Base-by-base conservation (phyloP, 805 yeast species). In the Candida glaebosa region DNA sequence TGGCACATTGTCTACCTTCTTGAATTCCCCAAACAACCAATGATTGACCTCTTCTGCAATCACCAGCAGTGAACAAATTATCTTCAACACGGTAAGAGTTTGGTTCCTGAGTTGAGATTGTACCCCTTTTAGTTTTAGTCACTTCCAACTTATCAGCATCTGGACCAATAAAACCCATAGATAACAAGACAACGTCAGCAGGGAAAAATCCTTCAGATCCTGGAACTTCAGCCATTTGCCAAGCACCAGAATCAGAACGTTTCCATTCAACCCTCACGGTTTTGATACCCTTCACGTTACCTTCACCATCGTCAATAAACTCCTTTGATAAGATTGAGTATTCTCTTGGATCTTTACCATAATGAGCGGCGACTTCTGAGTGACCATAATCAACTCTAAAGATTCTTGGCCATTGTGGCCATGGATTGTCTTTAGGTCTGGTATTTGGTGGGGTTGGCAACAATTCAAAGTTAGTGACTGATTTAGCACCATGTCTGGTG, bases 381-480 rank as follows among this genome's bases (percentile, higher is more conserved):
- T 91, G 99, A 53, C 99, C 99, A 61, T 91, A 91, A 71, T 91
- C 99, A 45, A 91, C 95, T 59, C 98, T 81, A 84, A 93, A 91
- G 57, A 93, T 80, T 62, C 96, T 78, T 53, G 99, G 98, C 98
- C 98, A 91, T 71, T 91, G 99, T 34, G 99, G 99, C 99, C 99
- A 91, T 66, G 99, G 98, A 69, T 91, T 91, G 68, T 93, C 97
- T 68, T 81, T 86, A 35, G 90, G 84, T 64, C 97, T 80, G 44
- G 79, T 76, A 22, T 75, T 75, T 28, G 97, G 87, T 49, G 99
- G 99, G 54, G 84, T 81, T 44, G 99, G 99, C 54, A 91, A 74
- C 61, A 91, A 76, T 72, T 91, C 99, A 63, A 91, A 93, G 77
- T 91, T 91, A 50, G 82, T 77, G 44, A 93, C 96, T 7, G 95